Base-by-base conservation (phyloP, 202 grass and related monocot genomes). In the Panicum hallii region DNA sequence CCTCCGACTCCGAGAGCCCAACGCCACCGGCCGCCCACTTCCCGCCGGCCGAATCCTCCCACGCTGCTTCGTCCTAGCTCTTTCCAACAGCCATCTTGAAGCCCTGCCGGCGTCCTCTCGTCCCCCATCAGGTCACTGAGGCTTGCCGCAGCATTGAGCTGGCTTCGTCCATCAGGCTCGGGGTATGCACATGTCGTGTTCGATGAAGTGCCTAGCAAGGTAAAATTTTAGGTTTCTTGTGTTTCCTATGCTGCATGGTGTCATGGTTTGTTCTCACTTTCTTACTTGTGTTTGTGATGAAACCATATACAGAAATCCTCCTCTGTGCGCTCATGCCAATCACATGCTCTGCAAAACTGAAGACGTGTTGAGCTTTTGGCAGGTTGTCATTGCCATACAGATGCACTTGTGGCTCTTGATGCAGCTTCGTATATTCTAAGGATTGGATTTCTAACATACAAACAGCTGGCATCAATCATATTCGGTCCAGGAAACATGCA, bases 401-500 rank as follows among this genome's bases (percentile, higher is more conserved):
- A 56, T 22, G n/a, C 41, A 46, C 23, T 1, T 73, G 12, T 54
- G 5, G 2, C 49, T 74, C 40, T 9, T 40, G 22, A 2, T 60
- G 49, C 20, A 20, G 50, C 50, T 32, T 36, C 12, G 7, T 34
- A 30, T 52, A 5, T 28, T 63, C 4, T 44, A 13, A 64, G n/a
- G 50, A 54, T 54, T 63, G 11, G 19, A 23, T 43, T 63, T 49
- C 17, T 55, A 22, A 8, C 54, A 44, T 9, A 75, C 44, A 62
- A 13, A 23, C 9, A 62, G 55, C 28, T 75, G 77, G 44, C 63
- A n/a, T 38, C 16, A 11, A 46, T 46, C 26, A 5, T 65, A 5
- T 89, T 75, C 55, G 41, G 70, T 40, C 54, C 5, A 54, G 70
- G 65, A 48, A 70, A 5, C 79, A 4, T 89, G n/a, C 28, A 20